Evolutionary conservation across 352 stramenopile species (phyloP), one percentile per base, ranked within the genome.

Genomic region (Phytophthora litchii): DNA sequence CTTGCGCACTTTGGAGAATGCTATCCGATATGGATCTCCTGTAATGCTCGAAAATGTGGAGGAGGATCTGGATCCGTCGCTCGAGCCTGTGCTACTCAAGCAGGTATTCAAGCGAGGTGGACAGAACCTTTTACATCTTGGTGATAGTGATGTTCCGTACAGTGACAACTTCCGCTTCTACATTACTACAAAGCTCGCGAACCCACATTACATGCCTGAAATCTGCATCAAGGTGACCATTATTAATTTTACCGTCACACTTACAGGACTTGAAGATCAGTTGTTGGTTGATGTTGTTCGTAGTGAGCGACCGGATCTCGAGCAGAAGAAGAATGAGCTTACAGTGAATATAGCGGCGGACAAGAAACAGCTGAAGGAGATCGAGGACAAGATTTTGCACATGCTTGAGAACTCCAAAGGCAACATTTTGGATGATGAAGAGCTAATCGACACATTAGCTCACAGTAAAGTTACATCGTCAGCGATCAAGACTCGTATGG

Each of bases 141-240:
- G 94, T 17, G 93, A 98, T 61, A 89, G 76, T 19, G 92, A 98
- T 52, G 86, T 98, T 10, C 91, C 90, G 5, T 98, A 97, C 74
- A 94, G 77, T 58, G 86, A 95, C 16, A 89, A 95, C 38, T 98
- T 98, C 58, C 86, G 84, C 7, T 95, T 98, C 48, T 97, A 95
- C 60, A 96, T 98, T 49, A 98, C 93, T 25, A 98, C 93, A 20
- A 98, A 98, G 60, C 80, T 98, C 3, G 83, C 88, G 0, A 98
- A 98, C 54, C 93, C 93, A 29, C 88, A 98, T 49, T 98, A 98
- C 72, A 95, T 97, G 84, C 92, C 93, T 14, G 93, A 98, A 54
- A 89, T 98, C 50, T 97, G 92, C 59, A 96, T 97, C 66, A 98
- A 98, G 70, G 92, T 97, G 17, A 98, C 92, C 1, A 76, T 98